A percentile compares a stretch with the other conserved stretches of the same genome.
These are phyloP conservation scores for Pleurotus giganteus DNA, from an alignment of 768 basidiomycete genomes.

Conservation along the genomic window DNA sequence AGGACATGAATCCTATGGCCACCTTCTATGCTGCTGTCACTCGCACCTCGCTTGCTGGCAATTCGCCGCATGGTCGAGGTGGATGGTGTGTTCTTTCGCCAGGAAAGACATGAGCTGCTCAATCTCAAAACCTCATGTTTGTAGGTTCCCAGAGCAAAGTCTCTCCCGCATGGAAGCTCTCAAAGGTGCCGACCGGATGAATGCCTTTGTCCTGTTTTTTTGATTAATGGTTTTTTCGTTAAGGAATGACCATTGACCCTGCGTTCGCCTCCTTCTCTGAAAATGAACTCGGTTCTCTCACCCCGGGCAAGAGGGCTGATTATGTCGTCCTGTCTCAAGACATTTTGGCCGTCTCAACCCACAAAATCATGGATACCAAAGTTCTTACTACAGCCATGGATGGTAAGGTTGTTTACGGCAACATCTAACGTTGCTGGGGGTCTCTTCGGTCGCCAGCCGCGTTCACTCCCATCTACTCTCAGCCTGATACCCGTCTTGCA, in stretches of 20 bases:
- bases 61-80: conserved; percentile 76
- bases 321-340: conserved; percentile 82
- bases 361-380: conserved; percentile 62
- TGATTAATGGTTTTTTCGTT: neutral
- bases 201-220: neutral
- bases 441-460: neutral
- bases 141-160: conserved; percentile 81
- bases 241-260: conserved; percentile 85
- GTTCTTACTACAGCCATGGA: conserved; percentile 80
- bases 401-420: conserved; percentile 49
- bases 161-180: conserved; percentile 77
- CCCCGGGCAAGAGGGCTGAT: conserved; percentile 79
- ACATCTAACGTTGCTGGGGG: conserved; percentile 17
- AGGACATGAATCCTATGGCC: conserved; percentile 77
- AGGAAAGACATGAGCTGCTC: neutral
- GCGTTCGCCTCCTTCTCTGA: conserved; percentile 89
- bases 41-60: conserved; percentile 63
- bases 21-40: conserved; percentile 90
- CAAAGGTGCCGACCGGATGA: conserved; percentile 40
- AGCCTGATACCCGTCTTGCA: neutral
- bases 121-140: neutral
- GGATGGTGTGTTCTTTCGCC: conserved; percentile 65
- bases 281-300: conserved; percentile 68
- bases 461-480: neutral
- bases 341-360: conserved; percentile 64